A percentile compares a stretch with the other conserved stretches of the same genome.
phyloP scores from a whole-genome alignment of 495 filamentous ascomycete species.

The Pyrenula aspistea region DNA sequence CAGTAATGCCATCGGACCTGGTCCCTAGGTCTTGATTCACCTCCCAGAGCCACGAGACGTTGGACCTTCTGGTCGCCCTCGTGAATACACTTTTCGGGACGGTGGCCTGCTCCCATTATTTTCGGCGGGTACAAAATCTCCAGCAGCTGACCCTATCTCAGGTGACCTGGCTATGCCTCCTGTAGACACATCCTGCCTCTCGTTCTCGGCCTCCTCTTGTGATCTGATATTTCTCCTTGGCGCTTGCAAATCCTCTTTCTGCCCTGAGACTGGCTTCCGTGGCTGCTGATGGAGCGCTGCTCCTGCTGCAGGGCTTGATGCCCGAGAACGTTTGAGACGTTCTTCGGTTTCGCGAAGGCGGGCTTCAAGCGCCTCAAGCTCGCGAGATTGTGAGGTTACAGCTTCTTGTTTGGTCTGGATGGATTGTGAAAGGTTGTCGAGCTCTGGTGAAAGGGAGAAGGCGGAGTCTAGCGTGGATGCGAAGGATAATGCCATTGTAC shows the following conservation, averaged over 20 bases:
- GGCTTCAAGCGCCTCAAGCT: slow-evolving; percentile 77
- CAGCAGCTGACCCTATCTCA: background rate
- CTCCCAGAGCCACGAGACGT: background rate
- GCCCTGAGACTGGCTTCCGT: background rate
- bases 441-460: slow-evolving; percentile 70
- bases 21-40: too few species aligned
- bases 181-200: background rate
- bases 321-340: slow-evolving; percentile 46
- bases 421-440: slow-evolving; percentile 63
- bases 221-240: background rate
- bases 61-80: background rate
- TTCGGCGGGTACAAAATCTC: background rate
- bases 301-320: background rate
- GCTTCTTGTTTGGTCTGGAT: slow-evolving; percentile 74
- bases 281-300: background rate
- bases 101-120: background rate
- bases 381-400: slow-evolving; percentile 60
- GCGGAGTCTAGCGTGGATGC: slow-evolving; percentile 76
- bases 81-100: background rate
- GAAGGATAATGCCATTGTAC: slow-evolving; percentile 80
- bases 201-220: background rate
- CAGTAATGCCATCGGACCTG: too few species aligned
- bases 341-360: slow-evolving; percentile 76
- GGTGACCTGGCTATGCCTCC: background rate
- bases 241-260: background rate